Evolutionary conservation across 441 rosid genomes (phyloP), one percentile per base, ranked within the genome.

Genomic region (Flueggea neowawraea): DNA sequence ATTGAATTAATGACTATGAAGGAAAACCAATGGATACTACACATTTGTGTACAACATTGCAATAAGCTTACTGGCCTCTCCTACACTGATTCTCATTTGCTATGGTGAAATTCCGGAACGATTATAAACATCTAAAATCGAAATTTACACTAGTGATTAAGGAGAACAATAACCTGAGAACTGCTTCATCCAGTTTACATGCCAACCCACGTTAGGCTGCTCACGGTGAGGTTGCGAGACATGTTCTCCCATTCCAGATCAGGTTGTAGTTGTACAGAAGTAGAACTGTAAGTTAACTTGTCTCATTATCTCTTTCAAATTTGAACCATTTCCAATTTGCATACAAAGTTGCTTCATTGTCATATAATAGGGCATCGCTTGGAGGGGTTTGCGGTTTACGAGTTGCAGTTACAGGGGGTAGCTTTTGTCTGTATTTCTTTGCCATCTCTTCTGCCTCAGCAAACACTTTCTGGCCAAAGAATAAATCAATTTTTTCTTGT

Each of bases 241-340:
- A n/a, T n/a, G n/a, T n/a, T n/a, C n/a, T n/a, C n/a, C n/a, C n/a
- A n/a, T n/a, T n/a, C n/a, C n/a, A n/a, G n/a, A n/a, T n/a, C n/a
- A 43, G 3, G 45, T 43, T 22, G 28, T 22, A 22, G 28, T 22
- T 22, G 28, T 22, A 8, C 41, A 36, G 41, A 36, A 47, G 1
- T 47, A 47, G 14, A 47, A 47, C 50, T 4, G 50, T 9, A 14
- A 47, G 9, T 47, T 12, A 47, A 57, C 39, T 43, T 41, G 16
- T 49, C 60, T 61, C 67, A 62, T 72, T 15, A 16, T 76, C 76
- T 16, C 72, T 72, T 78, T 83, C 90, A 48, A 93, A 93, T 74
- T 65, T 84, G 87, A 93, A 88, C 98, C 98, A 93, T 45, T 84
- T 80, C 98, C 97, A 90, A 58, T 93, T 93, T 54, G 96, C 88